Base-by-base conservation (phyloP, 1,284 basidiomycete species). In the Kwoniella shivajii region DNA sequence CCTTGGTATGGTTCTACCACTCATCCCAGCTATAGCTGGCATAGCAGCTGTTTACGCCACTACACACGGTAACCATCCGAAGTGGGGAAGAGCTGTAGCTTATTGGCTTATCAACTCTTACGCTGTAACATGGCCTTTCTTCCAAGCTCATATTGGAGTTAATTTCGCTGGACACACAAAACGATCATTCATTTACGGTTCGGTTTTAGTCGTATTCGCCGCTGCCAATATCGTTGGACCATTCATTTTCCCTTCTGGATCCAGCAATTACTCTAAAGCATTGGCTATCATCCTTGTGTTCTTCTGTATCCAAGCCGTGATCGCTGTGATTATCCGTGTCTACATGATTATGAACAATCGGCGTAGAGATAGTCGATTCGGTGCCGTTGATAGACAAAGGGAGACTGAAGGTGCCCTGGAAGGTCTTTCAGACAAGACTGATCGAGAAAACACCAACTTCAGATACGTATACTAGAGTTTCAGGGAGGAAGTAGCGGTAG, bases 51-150 rank as follows among this genome's bases (percentile, higher is more conserved):
- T 61, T 7, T 61, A 61, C 50, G 60, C 60, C 10, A 61, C 60
- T 22, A 58, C 60, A 16, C 47, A 54, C 24, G 56, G 56, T 22
- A 49, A 58, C 38, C 57, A 61, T 48, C 54, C 47, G 43, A 61
- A 61, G 34, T 61, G 59, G 59, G 59, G 56, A 3, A 46, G 59
- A n/a, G 59, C 52, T 3, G 50, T 61, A 20, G 50, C 50, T 9
- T 61, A 57, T 39, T 61, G 59, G 59, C 43, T 61, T 26, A 52
- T 58, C 59, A 61, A 61, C 52, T 61, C 59, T 29, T 61, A 60
- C 33, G 54, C 59, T 2, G 59, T 60, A 16, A 54, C 50, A 13
- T 60, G 50, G 45, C 59, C 59, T 5, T 60, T 60, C 55, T 41
- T 56, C 30, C 55, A 57, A 45, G 50, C 59, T 14, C 50, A 54